These are phyloP conservation scores for Lentinula detonsa DNA, from an alignment of 768 basidiomycete species.

Conservation along the genomic window DNA sequence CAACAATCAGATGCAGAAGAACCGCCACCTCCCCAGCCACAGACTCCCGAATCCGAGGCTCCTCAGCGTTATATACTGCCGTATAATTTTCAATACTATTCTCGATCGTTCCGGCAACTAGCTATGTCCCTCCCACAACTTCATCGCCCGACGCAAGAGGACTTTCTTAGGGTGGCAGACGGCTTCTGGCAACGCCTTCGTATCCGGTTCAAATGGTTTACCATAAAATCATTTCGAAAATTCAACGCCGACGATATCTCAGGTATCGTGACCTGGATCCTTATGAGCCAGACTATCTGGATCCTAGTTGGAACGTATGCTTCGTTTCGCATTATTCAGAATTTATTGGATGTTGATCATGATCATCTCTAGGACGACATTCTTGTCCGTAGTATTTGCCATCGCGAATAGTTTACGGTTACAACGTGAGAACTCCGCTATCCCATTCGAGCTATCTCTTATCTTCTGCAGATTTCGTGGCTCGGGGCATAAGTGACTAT, in stretches of 20 bases:
- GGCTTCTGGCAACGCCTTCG: conserved; percentile 88
- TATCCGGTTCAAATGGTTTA: conserved; percentile 97
- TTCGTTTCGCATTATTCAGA: not conserved
- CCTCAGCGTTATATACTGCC: conserved; percentile 17
- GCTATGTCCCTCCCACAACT: conserved; percentile 72
- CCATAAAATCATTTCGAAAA: conserved; percentile 87
- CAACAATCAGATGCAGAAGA: not conserved
- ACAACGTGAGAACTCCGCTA: conserved; percentile 50
- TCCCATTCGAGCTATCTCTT: not conserved
- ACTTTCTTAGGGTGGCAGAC: conserved; percentile 79
- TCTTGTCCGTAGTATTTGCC: conserved; percentile 90
- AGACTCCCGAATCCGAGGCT: not conserved
- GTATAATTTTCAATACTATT: conserved; percentile 60
- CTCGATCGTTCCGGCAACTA: conserved; percentile 75
- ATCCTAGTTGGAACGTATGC: conserved; percentile 90
- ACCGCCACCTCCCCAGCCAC: not conserved
- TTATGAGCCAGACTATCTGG: conserved; percentile 96
- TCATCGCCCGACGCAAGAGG: conserved; percentile 80
- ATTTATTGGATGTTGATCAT: not conserved
- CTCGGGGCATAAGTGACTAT: conserved; percentile 85
- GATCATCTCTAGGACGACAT: conserved; percentile 66
- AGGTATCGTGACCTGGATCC: conserved; percentile 92
- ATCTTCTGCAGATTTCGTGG: conserved; percentile 64
- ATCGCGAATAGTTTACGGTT: conserved; percentile 81
- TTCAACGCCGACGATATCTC: conserved; percentile 97